Conservation (phyloP, 331 rosid species). For the Prunus yedoensis region DNA sequence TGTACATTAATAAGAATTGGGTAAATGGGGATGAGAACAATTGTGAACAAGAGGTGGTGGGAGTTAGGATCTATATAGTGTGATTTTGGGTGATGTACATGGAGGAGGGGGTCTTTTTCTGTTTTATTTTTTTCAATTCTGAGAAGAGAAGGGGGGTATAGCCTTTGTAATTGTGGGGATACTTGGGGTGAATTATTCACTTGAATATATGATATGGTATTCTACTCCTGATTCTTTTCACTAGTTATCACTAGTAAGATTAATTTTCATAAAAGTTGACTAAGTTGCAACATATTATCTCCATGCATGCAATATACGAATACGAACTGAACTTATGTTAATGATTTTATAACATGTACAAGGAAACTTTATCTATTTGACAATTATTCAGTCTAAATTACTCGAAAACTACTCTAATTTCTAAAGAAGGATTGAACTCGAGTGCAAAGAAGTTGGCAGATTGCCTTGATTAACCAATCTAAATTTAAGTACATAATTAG, state of each 20-base stretch:
- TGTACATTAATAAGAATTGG: slow-evolving; percentile 63
- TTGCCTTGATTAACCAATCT: too few relatives aligned
- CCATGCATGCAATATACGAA: too few relatives aligned
- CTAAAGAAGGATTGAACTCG: too few relatives aligned
- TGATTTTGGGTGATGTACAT: slow-evolving; percentile 50
- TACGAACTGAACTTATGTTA: too few relatives aligned
- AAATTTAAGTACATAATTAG: too few relatives aligned
- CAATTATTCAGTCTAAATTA: too few relatives aligned
- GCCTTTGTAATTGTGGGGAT: slow-evolving; percentile 49
- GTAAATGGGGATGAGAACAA: slow-evolving; percentile 35
- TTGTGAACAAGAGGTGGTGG: slow-evolving; percentile 40
- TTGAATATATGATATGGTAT: slow-evolving; percentile 29
- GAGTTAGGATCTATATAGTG: slow-evolving; percentile 31
- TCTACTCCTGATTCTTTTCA: slow-evolving; percentile 54
- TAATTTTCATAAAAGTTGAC: not conserved
- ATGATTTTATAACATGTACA: too few relatives aligned
- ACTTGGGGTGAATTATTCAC: slow-evolving; percentile 48
- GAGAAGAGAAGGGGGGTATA: slow-evolving; percentile 43
- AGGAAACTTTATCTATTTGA: too few relatives aligned
- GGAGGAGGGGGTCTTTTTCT: not conserved
- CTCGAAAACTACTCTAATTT: too few relatives aligned
- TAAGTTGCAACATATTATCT: too few relatives aligned
- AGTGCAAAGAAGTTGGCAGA: too few relatives aligned
- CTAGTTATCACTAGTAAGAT: not conserved
- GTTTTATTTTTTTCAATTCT: slow-evolving; percentile 6